A percentile compares a stretch with the other conserved stretches of the same genome.
phyloP scores from a whole-genome alignment of 352 stramenopile species.

The Globisporangium radiosum region DNA sequence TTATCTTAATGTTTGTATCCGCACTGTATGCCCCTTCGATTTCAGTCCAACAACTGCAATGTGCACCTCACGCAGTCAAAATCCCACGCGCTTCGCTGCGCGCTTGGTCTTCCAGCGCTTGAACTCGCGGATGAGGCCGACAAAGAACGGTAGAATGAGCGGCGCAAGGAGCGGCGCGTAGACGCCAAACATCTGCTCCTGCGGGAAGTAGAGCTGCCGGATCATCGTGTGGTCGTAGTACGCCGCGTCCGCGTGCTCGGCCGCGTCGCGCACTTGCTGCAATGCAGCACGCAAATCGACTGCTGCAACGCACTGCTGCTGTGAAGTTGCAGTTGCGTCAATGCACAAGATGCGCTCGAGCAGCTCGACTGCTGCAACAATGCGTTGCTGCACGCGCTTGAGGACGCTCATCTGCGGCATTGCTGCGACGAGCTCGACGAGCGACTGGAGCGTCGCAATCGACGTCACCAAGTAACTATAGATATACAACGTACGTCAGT shows the following conservation, averaged over 20 bases:
- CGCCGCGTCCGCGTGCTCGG: conserved; percentile 38
- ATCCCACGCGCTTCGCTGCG: background rate
- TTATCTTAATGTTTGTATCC: background rate
- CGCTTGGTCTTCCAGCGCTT: conserved; percentile 43
- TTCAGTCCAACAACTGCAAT: background rate
- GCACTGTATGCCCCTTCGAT: background rate
- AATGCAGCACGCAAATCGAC: conserved; percentile 23
- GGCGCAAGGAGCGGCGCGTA: conserved; percentile 57
- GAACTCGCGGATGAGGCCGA: conserved; percentile 42
- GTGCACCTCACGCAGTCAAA: background rate
- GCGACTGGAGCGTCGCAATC: conserved; percentile 67
- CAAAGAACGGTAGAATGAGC: conserved; percentile 51
- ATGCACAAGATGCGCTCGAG: conserved; percentile 51
- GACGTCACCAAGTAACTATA: conserved; percentile 43
- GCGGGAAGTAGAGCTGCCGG: conserved; percentile 62
- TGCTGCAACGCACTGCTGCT: conserved; percentile 16
- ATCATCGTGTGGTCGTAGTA: conserved; percentile 75
- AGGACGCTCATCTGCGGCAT: conserved; percentile 74
- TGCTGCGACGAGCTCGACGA: conserved; percentile 54
- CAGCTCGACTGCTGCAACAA: conserved; percentile 37
- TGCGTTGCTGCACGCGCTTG: conserved; percentile 48
- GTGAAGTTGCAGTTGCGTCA: background rate
- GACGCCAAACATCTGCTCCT: conserved; percentile 62
- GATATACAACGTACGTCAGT: background rate
- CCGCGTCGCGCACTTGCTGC: conserved; percentile 34